Conservation (phyloP, 495 filamentous ascomycete species). For the Pyrenula aspistea region DNA sequence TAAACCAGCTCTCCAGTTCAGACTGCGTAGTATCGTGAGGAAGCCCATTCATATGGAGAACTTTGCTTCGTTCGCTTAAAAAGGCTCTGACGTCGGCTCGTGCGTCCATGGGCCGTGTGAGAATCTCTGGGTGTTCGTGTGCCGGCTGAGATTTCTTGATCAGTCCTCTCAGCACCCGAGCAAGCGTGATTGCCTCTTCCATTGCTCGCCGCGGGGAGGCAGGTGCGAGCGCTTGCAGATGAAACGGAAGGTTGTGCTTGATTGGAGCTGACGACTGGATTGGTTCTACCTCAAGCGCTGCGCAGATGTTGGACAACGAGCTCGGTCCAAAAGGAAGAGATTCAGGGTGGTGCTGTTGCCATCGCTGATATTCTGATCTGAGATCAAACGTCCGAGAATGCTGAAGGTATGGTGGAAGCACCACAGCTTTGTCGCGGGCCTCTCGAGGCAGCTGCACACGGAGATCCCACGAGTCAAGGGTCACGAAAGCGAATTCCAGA, state of each 20-base stretch:
- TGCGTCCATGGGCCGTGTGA: slow-evolving; percentile 92
- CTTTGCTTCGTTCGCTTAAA: slow-evolving; percentile 88
- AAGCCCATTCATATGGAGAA: slow-evolving; percentile 91
- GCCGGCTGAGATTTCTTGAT: slow-evolving; percentile 92
- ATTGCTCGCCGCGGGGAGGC: slow-evolving; percentile 95
- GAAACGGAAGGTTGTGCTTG: slow-evolving; percentile 97
- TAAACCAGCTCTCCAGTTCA: slow-evolving; percentile 98
- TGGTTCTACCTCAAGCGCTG: slow-evolving; percentile 91
- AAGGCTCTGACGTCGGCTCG: slow-evolving; percentile 95
- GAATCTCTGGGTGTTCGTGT: slow-evolving; percentile 84
- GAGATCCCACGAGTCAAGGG: slow-evolving; percentile 95
- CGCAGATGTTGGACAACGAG: slow-evolving; percentile 91
- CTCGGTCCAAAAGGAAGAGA: slow-evolving; percentile 93
- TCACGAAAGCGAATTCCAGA: slow-evolving; percentile 94
- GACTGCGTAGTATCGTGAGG: slow-evolving; percentile 98
- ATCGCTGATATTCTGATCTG: slow-evolving; percentile 91
- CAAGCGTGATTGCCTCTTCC: slow-evolving; percentile 91
- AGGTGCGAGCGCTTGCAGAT: slow-evolving; percentile 89
- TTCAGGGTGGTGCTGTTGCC: slow-evolving; percentile 97
- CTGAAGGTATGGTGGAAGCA: slow-evolving; percentile 90
- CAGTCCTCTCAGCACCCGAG: slow-evolving; percentile 79
- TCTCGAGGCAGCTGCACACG: slow-evolving; percentile 95
- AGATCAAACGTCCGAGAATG: slow-evolving; percentile 96
- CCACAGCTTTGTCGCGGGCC: slow-evolving; percentile 93
- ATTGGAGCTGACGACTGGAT: slow-evolving; percentile 94